Evolutionary conservation across 2,329 filamentous ascomycete genomes (phyloP).

Genomic region (Metarhizium brunneum): DNA sequence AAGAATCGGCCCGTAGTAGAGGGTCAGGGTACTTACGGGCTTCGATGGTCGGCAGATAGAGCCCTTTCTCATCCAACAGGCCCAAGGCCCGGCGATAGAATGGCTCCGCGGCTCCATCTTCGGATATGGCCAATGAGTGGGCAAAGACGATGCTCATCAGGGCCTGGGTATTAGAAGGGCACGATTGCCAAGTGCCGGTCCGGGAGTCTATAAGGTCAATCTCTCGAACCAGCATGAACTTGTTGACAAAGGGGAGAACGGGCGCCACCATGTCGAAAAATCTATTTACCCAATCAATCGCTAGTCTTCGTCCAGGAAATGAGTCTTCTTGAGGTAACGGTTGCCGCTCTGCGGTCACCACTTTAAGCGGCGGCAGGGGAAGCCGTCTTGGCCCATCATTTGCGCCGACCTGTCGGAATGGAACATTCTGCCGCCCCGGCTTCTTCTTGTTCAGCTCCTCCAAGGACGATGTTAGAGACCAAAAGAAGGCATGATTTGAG

Average conservation of each 20-base stretch:
- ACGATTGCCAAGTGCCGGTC: conserved; percentile 6
- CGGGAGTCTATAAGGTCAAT: conserved; percentile 10
- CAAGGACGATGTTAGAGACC: conserved; percentile 16
- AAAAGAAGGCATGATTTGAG: conserved; percentile 21
- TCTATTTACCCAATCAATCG: conserved; percentile 12
- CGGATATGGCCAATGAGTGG: conserved; percentile 14
- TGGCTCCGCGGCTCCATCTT: conserved; percentile 13
- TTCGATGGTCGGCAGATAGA: conserved; percentile 14
- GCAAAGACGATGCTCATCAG: conserved; percentile 20
- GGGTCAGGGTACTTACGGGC: conserved; percentile 6
- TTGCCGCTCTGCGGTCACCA: neutral
- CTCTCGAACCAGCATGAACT: conserved; percentile 12
- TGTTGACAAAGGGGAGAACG: conserved; percentile 16
- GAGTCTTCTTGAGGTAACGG: conserved; percentile 1
- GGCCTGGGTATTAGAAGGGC: conserved; percentile 7
- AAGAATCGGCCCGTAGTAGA: neutral
- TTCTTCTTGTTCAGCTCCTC: conserved; percentile 14
- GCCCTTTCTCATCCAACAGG: conserved; percentile 16
- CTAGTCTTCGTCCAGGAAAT: conserved; percentile 10
- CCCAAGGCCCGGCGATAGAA: conserved; percentile 17
- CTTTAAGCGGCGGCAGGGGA: neutral
- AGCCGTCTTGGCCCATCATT: neutral
- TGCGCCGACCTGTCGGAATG: neutral
- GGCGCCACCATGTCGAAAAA: conserved; percentile 21
- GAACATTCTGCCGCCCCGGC: conserved; percentile 7